Conservation (phyloP, 176 grass and related monocot species). For the Thalia dealbata region DNA sequence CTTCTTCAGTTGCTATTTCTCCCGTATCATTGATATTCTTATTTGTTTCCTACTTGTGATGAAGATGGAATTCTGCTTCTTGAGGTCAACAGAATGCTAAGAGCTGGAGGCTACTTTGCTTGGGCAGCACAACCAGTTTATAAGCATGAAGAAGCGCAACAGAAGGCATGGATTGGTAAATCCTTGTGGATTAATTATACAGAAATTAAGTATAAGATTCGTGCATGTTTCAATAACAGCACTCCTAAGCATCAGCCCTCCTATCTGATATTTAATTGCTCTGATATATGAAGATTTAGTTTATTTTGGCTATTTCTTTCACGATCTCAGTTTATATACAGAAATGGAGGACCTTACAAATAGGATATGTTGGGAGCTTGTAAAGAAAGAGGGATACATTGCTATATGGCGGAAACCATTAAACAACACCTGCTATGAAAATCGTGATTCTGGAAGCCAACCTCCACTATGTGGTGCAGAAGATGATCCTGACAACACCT, state of each 20-base stretch:
- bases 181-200: neutral
- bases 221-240: too few species aligned
- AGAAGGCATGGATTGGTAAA: conserved; percentile 86
- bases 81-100: conserved; percentile 94
- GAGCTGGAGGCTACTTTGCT: conserved; percentile 88
- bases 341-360: conserved; percentile 87
- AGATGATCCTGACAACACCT: conserved; percentile 31
- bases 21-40: neutral
- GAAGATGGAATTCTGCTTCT: conserved; percentile 88
- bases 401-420: conserved; percentile 50
- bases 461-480: conserved; percentile 28
- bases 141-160: conserved; percentile 89
- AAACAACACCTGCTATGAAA: conserved; percentile 32
- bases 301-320: too few species aligned
- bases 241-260: too few species aligned
- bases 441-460: conserved; percentile 9
- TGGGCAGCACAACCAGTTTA: conserved; percentile 98
- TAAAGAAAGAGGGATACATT: conserved; percentile 48
- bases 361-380: conserved; percentile 39
- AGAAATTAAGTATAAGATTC: too few species aligned
- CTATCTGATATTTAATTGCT: too few species aligned
- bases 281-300: too few species aligned
- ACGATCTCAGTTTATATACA: conserved; percentile 19
- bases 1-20: neutral
- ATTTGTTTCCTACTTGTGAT: conserved; percentile 15